Percentiles rank a stretch among this genome's conserved stretches.
Conservation (phyloP, 2,329 filamentous ascomycete genomes). For the Cladosporium velox region DNA sequence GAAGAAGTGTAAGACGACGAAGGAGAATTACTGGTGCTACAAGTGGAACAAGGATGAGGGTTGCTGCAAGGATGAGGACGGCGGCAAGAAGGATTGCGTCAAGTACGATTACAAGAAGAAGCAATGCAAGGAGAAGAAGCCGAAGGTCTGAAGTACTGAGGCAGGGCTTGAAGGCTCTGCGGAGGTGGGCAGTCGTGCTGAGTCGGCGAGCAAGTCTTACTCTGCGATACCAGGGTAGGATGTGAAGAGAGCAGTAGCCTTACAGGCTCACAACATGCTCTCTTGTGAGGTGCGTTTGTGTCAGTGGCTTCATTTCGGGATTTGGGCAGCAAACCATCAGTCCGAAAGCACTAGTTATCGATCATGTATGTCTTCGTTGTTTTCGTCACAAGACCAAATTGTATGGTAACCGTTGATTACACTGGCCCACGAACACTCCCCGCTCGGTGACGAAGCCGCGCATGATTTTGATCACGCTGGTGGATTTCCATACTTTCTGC, state of each 20-base stretch:
- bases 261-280: slow-evolving; percentile 5
- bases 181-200: neutral
- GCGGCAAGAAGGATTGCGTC: slow-evolving; percentile 7
- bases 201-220: neutral
- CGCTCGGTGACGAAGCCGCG: too few species aligned
- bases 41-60: slow-evolving; percentile 6
- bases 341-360: neutral
- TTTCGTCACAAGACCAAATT: neutral
- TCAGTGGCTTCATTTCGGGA: neutral
- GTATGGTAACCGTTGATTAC: too few species aligned
- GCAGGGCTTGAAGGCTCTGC: neutral
- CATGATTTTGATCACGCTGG: too few species aligned
- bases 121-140: neutral
- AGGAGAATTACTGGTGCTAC: slow-evolving; percentile 12
- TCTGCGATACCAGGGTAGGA: slow-evolving; percentile 10
- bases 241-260: slow-evolving; percentile 12
- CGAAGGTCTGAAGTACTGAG: slow-evolving; percentile 1
- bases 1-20: slow-evolving; percentile 7
- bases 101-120: slow-evolving; percentile 5
- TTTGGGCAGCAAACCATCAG: neutral
- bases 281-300: neutral
- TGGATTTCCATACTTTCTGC: too few species aligned
- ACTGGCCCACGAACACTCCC: too few species aligned
- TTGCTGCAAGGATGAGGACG: slow-evolving; percentile 12
- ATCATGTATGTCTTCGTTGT: neutral